phyloP scores from a whole-genome alignment of 257 asterid genomes.

The Solanum tacnaense region DNA sequence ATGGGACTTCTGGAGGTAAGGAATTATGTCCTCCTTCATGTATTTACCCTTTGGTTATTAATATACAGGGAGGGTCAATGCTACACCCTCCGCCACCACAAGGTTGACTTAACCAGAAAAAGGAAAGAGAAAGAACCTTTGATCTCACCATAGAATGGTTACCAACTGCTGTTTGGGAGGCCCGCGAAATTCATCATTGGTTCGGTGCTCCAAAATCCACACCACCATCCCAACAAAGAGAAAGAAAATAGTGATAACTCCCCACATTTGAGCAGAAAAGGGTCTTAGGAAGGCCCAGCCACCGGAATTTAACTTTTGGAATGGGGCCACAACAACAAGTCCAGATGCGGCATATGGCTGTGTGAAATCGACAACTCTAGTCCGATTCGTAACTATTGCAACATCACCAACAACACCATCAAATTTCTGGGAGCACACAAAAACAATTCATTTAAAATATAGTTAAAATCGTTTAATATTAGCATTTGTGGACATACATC shows the following conservation, averaged over 20 bases:
- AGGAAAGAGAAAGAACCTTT: background rate
- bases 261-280: constrained; percentile 47
- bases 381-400: constrained; percentile 48
- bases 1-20: background rate
- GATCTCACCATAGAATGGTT: constrained; percentile 53
- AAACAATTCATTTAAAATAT: background rate
- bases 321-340: constrained; percentile 49
- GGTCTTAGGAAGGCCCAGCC: constrained; percentile 64
- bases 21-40: background rate
- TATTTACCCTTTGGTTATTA: background rate
- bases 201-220: constrained; percentile 67
- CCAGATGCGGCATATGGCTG: constrained; percentile 61
- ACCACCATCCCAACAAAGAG: constrained; percentile 44
- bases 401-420: constrained; percentile 70
- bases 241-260: constrained; percentile 39
- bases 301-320: constrained; percentile 31
- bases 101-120: background rate
- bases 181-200: constrained; percentile 67
- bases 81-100: background rate
- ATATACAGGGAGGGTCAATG: background rate
- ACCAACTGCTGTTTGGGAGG: constrained; percentile 47
- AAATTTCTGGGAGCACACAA: constrained; percentile 21
- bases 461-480: background rate
- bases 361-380: constrained; percentile 47
- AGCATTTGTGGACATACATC: background rate